Base-by-base conservation (phyloP, 2,329 filamentous ascomycete species). In the Colletotrichum nymphaeae region DNA sequence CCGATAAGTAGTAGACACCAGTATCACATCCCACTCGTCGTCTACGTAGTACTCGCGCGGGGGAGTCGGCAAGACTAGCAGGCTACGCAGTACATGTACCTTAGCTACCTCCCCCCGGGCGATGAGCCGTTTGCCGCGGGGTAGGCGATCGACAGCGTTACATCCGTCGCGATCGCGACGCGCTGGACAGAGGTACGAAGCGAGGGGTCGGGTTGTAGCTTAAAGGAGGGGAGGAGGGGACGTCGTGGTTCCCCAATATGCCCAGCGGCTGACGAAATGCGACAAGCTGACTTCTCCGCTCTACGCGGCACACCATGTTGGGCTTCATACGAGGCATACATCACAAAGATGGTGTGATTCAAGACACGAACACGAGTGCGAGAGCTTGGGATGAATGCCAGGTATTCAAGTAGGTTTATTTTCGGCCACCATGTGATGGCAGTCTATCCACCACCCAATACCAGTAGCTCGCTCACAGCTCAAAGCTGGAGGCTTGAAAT, bases 341-440 rank as follows among this genome's bases (percentile, higher is more conserved):
- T 22, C 16, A 12, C 42, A 22, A 35, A 35, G 46, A 37, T 35
- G 37, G 55, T 22, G 22, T 53, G 32, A n/a, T 16, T 11, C 5
- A 46, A 4, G 16, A 9, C 26, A n/a, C 37, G 24, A 7, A 32
- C 42, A 52, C 46, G 60, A 24, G 22, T 35, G 28, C 14, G 9
- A 49, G 12, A 22, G 11, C 19, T 57, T 12, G 14, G 16, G n/a
- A 52, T 42, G n/a, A 26, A 5, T 57, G 19, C 22, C 52, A 37
- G 22, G 37, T 57, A 37, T 22, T 73, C 46, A 65, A 56, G 66
- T 66, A 65, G 56, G 37, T 70, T 70, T 32, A 57, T 70, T 73
- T 49, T 37, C 35, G 35, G 67, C 70, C 67, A 70, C 56, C 57
- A 37, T 35, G 22, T 19, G 35, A 57, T 57, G 57, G 28, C 57